These are phyloP conservation scores for Neonectria sp. DNA, from an alignment of 2,329 filamentous ascomycete species.

Conservation along the genomic window DNA sequence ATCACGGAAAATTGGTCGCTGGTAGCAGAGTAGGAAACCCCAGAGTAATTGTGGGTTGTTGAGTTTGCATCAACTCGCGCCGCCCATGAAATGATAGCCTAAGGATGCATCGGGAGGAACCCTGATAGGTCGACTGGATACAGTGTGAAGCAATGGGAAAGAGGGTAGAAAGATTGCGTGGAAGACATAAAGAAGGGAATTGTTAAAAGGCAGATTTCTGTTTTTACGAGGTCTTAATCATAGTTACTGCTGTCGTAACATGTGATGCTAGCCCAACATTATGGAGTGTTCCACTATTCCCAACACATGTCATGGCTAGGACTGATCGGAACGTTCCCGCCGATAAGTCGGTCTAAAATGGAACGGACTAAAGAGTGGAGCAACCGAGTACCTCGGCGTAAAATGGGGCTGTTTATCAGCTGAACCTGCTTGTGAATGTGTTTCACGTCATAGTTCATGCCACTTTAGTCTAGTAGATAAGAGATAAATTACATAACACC, in stretches of 20 bases:
- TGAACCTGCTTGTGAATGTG: not conserved
- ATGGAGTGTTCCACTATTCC: not conserved
- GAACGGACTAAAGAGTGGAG: not conserved
- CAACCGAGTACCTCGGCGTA: conserved; percentile 2
- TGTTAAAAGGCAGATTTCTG: too few species aligned
- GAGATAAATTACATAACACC: too few species aligned
- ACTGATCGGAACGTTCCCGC: not conserved
- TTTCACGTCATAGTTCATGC: not conserved
- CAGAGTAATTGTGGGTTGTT: not conserved
- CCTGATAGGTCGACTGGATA: not conserved
- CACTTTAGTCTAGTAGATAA: too few species aligned
- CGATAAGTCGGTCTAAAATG: not conserved
- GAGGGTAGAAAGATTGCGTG: not conserved
- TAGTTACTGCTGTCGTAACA: not conserved
- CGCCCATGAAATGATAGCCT: not conserved
- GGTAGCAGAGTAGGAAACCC: not conserved
- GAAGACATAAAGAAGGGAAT: not conserved
- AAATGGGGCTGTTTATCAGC: not conserved
- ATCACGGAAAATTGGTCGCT: not conserved
- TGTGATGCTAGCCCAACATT: not conserved
- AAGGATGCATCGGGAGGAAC: too few species aligned
- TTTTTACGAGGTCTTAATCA: not conserved
- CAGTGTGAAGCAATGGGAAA: not conserved
- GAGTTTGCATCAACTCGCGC: not conserved
- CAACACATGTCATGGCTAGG: not conserved